A percentile compares a stretch with the other conserved stretches of the same genome.
phyloP scores from a whole-genome alignment of 2,329 filamentous ascomycete species.

The Talaromyces sp. region DNA sequence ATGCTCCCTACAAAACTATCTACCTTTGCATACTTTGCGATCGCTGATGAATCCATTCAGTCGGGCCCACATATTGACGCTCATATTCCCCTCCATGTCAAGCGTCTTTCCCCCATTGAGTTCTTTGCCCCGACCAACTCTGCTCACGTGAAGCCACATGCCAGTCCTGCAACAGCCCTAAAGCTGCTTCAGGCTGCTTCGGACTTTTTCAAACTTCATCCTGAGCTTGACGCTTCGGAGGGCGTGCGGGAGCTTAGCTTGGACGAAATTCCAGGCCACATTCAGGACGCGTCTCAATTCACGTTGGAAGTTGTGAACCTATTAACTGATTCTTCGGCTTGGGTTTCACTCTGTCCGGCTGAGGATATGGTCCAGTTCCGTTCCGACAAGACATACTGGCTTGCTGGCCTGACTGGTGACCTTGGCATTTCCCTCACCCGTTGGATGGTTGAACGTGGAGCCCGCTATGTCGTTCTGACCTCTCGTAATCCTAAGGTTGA shows the following conservation, averaged over 20 bases:
- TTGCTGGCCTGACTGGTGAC: slow-evolving; percentile 60
- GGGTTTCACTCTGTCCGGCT: background rate
- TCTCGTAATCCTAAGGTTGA: slow-evolving; percentile 43
- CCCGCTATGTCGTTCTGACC: slow-evolving; percentile 53
- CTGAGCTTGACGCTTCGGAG: background rate
- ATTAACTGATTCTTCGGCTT: background rate
- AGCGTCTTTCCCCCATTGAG: background rate
- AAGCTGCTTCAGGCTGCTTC: background rate
- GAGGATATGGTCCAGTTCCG: slow-evolving; percentile 9
- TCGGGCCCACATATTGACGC: background rate
- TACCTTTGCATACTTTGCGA: slow-evolving; percentile 1
- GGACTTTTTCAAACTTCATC: background rate
- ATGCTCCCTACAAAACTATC: background rate
- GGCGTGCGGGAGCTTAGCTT: background rate
- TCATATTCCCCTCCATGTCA: background rate
- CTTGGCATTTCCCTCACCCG: slow-evolving; percentile 55
- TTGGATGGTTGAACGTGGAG: slow-evolving; percentile 53
- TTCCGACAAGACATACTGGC: slow-evolving; percentile 46
- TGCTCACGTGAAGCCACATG: background rate
- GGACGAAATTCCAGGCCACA: background rate
- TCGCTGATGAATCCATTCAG: slow-evolving; percentile 2
- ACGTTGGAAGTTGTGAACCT: background rate
- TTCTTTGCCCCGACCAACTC: background rate
- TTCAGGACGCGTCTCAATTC: background rate
- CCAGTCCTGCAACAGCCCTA: background rate